Percentiles rank a stretch among this genome's conserved stretches.
Conservation (phyloP, 2,329 filamentous ascomycete genomes). For the Cadophora gregata region DNA sequence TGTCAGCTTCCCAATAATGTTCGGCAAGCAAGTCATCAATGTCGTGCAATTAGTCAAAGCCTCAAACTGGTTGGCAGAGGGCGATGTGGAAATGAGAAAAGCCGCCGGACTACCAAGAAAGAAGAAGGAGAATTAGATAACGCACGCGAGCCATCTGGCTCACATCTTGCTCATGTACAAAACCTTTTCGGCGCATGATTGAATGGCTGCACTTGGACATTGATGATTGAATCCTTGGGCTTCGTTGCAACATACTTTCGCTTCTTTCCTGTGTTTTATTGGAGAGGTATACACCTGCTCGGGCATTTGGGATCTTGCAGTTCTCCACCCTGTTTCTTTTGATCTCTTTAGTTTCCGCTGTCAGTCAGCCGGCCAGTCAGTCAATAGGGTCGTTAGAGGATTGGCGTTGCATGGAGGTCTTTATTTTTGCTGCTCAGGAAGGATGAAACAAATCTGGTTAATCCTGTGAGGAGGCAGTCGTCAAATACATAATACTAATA, state of each 20-base stretch:
- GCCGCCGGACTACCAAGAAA: conserved; percentile 59
- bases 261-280: conserved; percentile 32
- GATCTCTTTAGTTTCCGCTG: conserved; percentile 28
- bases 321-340: conserved; percentile 27
- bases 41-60: conserved; percentile 93
- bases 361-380: conserved; percentile 19
- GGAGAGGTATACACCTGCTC: conserved; percentile 23
- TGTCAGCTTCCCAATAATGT: conserved; percentile 85
- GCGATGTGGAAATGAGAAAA: conserved; percentile 74
- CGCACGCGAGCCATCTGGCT: not conserved
- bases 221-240: conserved; percentile 18
- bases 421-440: conserved; percentile 10
- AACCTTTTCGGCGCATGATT: conserved; percentile 11
- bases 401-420: conserved; percentile 28
- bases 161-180: not conserved
- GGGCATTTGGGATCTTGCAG: conserved; percentile 17
- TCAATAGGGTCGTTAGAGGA: conserved; percentile 25
- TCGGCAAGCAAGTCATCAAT: conserved; percentile 91
- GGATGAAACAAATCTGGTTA: conserved; percentile 10
- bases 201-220: conserved; percentile 20
- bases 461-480: conserved; percentile 7
- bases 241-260: conserved; percentile 13
- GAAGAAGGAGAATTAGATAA: conserved; percentile 42
- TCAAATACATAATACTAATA: conserved; percentile 19
- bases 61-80: conserved; percentile 88